phyloP scores from a whole-genome alignment of 495 filamentous ascomycete species.

The Hyphodiscus hymeniophilus region DNA sequence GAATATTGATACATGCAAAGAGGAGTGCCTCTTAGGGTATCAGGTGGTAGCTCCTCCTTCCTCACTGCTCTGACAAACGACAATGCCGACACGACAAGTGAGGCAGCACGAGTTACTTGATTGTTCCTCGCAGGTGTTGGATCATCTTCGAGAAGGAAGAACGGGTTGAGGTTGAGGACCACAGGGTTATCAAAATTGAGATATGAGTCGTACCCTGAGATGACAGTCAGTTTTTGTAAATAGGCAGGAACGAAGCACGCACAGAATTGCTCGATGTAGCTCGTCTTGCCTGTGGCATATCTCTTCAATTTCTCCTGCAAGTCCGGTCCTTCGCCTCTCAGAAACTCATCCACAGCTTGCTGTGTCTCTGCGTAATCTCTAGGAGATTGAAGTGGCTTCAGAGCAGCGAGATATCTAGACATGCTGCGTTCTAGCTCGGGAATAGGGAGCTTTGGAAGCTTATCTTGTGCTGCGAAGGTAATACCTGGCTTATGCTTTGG shows the following conservation, averaged over 20 bases:
- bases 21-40: conserved; percentile 72
- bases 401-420: conserved; percentile 69
- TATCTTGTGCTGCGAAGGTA: conserved; percentile 84
- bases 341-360: conserved; percentile 75
- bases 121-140: conserved; percentile 93
- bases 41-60: conserved; percentile 86
- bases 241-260: conserved; percentile 30
- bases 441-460: conserved; percentile 85
- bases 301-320: conserved; percentile 85
- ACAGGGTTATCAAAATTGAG: conserved; percentile 97
- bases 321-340: conserved; percentile 73
- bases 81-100: conserved; percentile 79
- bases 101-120: conserved; percentile 91
- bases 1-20: conserved; percentile 99
- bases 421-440: conserved; percentile 81
- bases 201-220: conserved; percentile 94
- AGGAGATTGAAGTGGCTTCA: conserved; percentile 70
- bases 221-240: conserved; percentile 4
- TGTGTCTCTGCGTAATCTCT: conserved; percentile 81
- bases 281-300: conserved; percentile 88
- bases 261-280: conserved; percentile 99
- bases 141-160: conserved; percentile 96
- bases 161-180: conserved; percentile 94
- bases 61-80: conserved; percentile 91
- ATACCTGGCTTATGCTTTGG: conserved; percentile 50